phyloP scores from a whole-genome alignment of 352 stramenopile species.

The Pythium volutum region DNA sequence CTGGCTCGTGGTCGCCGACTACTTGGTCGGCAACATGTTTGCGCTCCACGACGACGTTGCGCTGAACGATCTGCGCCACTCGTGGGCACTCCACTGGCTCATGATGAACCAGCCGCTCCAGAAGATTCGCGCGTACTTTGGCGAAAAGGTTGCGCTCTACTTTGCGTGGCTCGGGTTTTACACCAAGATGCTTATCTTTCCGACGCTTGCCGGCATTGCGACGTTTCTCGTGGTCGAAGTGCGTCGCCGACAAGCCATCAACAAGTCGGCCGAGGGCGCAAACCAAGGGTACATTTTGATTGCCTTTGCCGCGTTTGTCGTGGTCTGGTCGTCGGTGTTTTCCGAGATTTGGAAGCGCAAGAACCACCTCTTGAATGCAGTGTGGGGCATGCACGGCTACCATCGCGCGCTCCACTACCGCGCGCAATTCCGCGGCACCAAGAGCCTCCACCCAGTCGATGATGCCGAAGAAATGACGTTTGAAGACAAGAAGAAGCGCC shows the following conservation, averaged over 20 bases:
- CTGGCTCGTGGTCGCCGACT: constrained; percentile 49
- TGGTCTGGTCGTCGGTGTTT: constrained; percentile 88
- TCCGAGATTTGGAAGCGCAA: constrained; percentile 89
- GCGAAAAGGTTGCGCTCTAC: constrained; percentile 89
- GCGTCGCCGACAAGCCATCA: constrained; percentile 22
- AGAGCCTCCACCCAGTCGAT: constrained; percentile 65
- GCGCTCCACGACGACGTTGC: constrained; percentile 78
- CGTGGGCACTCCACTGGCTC: constrained; percentile 74
- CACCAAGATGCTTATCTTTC: constrained; percentile 90
- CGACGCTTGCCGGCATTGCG: constrained; percentile 71
- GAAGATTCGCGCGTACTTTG: constrained; percentile 90
- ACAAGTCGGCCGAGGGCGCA: constrained; percentile 29
- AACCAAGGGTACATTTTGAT: constrained; percentile 73
- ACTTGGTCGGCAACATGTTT: constrained; percentile 74
- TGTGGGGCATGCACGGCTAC: constrained; percentile 82
- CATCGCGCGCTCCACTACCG: constrained; percentile 72
- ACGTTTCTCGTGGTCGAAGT: constrained; percentile 62
- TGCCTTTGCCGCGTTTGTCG: constrained; percentile 79
- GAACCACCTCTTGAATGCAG: constrained; percentile 74
- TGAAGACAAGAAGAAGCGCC: constrained; percentile 55
- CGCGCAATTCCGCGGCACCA: constrained; percentile 82
- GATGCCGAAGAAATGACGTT: constrained; percentile 65
- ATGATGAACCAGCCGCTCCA: constrained; percentile 83
- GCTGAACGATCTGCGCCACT: constrained; percentile 63
- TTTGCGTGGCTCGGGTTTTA: constrained; percentile 93